phyloP scores from a whole-genome alignment of 768 basidiomycete species.

The Lentinula detonsa region DNA sequence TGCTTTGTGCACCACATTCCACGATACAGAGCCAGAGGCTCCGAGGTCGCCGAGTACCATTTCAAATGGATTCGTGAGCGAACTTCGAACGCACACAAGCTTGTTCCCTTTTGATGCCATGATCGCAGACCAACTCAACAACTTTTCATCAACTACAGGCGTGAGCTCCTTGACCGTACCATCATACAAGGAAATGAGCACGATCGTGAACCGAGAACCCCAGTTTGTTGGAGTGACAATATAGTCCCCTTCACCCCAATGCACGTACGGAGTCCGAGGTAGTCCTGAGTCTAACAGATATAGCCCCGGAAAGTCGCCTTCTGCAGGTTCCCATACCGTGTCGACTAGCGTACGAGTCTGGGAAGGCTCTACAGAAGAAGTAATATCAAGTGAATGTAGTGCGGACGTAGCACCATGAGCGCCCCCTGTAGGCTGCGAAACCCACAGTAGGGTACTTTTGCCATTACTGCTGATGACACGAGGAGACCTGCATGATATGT shows the following conservation, averaged over 20 bases:
- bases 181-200: constrained; percentile 34
- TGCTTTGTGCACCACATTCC: constrained; percentile 40
- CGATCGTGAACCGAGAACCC: constrained; percentile 46
- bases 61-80: constrained; percentile 38
- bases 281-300: constrained; percentile 37
- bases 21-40: constrained; percentile 16
- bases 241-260: constrained; percentile 11
- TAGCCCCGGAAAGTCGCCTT: constrained; percentile 53
- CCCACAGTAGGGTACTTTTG: constrained; percentile 36
- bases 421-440: constrained; percentile 50
- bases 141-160: constrained; percentile 22
- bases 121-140: constrained; percentile 47
- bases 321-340: constrained; percentile 29
- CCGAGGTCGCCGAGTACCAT: constrained; percentile 40
- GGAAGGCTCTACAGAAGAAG: constrained; percentile 9
- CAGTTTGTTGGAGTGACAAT: constrained; percentile 46
- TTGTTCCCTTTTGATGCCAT: constrained; percentile 41
- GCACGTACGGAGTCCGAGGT: constrained; percentile 19
- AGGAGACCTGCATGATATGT: constrained; percentile 54
- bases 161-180: constrained; percentile 42
- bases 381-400: constrained; percentile 39
- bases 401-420: constrained; percentile 52
- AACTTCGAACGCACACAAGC: constrained; percentile 46
- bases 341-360: constrained; percentile 29
- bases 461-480: constrained; percentile 30